These are phyloP conservation scores for Sclerotinia subarctica DNA, from an alignment of 2,329 filamentous ascomycete genomes.

Conservation along the genomic window DNA sequence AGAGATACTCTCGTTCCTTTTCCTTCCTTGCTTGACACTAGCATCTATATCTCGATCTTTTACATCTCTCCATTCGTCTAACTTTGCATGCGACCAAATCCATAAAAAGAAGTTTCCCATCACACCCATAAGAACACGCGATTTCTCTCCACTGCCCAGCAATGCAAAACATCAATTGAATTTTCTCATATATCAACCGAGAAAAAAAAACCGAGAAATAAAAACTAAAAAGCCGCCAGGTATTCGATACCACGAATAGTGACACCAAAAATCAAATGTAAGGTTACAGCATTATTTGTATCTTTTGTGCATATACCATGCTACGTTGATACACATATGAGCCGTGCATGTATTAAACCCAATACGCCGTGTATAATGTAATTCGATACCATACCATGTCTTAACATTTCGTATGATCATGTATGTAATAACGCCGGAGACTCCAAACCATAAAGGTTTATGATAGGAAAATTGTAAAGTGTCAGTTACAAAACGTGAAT, in stretches of 20 bases:
- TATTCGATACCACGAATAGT: neutral
- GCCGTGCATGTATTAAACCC: constrained; percentile 5
- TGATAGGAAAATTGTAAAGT: neutral
- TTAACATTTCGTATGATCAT: constrained; percentile 10
- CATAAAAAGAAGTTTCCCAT: neutral
- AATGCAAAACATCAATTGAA: neutral
- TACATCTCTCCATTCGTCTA: neutral
- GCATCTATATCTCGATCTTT: neutral
- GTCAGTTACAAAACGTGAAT: neutral
- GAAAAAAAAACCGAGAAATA: neutral
- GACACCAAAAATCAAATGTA: neutral
- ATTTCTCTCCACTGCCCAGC: neutral
- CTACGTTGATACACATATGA: neutral
- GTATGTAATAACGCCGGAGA: constrained; percentile 19
- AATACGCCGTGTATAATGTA: constrained; percentile 14
- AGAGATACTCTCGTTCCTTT: neutral
- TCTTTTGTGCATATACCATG: neutral
- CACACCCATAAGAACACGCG: neutral
- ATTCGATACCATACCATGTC: constrained; percentile 12
- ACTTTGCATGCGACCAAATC: neutral
- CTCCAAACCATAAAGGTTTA: neutral
- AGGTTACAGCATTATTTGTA: constrained; percentile 12
- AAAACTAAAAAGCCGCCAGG: neutral
- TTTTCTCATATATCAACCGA: neutral
- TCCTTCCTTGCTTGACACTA: neutral